Conservation (phyloP, 352 stramenopile species). For the Elongisporangium anandrum region DNA sequence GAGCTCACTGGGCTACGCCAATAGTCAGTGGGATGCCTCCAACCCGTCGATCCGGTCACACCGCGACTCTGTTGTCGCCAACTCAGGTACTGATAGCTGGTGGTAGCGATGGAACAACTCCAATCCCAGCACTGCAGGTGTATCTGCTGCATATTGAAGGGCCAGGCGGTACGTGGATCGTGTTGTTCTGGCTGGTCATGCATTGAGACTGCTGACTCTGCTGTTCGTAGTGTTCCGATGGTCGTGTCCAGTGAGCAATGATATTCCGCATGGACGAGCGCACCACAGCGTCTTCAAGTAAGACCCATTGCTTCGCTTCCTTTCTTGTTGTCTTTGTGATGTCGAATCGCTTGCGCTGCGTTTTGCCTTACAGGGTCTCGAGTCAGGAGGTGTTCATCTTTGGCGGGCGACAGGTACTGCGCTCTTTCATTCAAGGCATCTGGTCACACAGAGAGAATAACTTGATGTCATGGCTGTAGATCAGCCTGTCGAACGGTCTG, state of each 20-base stretch:
- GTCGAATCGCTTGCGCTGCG: neutral
- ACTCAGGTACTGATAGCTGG: constrained; percentile 47
- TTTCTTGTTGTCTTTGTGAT: neutral
- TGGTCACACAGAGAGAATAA: neutral
- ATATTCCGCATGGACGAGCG: neutral
- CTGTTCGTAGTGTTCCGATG: neutral
- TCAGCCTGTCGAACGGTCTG: constrained; percentile 59
- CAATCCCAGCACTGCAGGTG: constrained; percentile 36
- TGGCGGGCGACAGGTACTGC: constrained; percentile 67
- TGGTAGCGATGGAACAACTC: constrained; percentile 55
- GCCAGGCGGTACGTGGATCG: constrained; percentile 15
- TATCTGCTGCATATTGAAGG: constrained; percentile 39
- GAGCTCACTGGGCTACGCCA: constrained; percentile 27
- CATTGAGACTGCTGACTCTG: neutral
- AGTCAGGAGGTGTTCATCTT: constrained; percentile 50
- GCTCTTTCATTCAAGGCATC: no score
- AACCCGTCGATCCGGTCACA: constrained; percentile 42
- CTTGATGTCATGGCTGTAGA: constrained; percentile 19
- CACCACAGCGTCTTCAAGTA: neutral
- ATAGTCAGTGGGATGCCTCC: constrained; percentile 27
- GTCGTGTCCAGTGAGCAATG: neutral
- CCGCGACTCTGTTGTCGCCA: constrained; percentile 33
- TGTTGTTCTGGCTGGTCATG: neutral
- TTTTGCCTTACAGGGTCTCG: constrained; percentile 28
- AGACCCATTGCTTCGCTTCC: neutral